Base-by-base conservation (phyloP, 768 basidiomycete genomes). In the Gyrodon lividus region DNA sequence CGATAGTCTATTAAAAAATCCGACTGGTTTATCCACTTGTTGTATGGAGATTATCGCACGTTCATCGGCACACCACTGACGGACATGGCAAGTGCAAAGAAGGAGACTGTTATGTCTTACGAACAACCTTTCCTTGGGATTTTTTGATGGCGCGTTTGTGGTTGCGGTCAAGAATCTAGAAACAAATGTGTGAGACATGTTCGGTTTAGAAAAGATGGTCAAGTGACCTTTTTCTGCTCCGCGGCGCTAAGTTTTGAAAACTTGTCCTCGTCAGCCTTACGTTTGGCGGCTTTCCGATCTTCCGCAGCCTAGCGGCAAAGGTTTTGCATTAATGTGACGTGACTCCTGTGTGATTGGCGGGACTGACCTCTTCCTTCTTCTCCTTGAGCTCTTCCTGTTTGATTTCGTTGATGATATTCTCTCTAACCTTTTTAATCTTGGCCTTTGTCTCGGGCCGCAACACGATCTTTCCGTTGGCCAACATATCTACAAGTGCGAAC, bases 401-500 rank as follows among this genome's bases (percentile, higher is more conserved):
- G 52, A 97, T 75, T 17, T 77, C 73, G 59, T 80, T 83, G 46
- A 84, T 83, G 26, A 91, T 70, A 16, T 86, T 86, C 45, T 92
- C 85, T 44, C 93, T 77, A 20, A 74, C 76, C 69, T 82, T 89
- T 65, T 75, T 80, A 46, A 95, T 77, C 73, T 95, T 96, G 38
- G 66, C 65, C 63, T 80, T 82, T 43, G 92, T 93, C 74, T 96
- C 93, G 13, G 92, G 89, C 22, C 91, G 83, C 43, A 93, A 71
- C 47, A 73, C 73, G 24, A 82, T 57, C 61, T 80, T 77, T 34
- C 61, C 65, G 19, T 63, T 33, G 52, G 71, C 69, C 46, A 94
- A 67, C 16, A 77, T 67, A 66, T 97, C 93, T 55, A 92, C 76
- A 54, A 95, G 78, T 35, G 82, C 75, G 72, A 95, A 89, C n/a